These are phyloP conservation scores for Neurospora tetraspora DNA, from an alignment of 495 filamentous ascomycete genomes.

Conservation along the genomic window DNA sequence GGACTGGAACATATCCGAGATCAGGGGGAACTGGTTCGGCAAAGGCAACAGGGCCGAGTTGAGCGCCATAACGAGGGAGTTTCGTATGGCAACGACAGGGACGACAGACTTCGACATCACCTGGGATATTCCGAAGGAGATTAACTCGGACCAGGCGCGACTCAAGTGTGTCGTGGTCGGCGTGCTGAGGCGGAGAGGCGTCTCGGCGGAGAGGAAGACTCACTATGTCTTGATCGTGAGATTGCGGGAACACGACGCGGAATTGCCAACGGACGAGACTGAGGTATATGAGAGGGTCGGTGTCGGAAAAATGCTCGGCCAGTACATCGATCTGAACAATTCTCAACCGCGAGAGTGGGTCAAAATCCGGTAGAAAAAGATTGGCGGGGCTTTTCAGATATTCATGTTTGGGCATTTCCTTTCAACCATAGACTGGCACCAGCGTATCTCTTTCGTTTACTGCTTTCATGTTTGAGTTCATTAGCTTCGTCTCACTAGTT, in stretches of 20 bases:
- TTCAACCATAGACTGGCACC: neutral
- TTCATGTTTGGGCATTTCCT: too few species aligned
- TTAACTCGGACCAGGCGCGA: neutral
- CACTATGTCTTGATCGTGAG: neutral
- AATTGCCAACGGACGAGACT: neutral
- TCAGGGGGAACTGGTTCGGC: neutral
- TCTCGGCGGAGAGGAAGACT: neutral
- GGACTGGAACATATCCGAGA: conserved; percentile 8
- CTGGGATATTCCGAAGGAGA: neutral
- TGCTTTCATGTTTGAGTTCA: neutral
- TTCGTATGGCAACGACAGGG: rapidly evolving
- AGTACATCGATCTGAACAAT: neutral
- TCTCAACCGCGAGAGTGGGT: neutral
- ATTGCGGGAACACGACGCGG: neutral
- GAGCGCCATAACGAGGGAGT: neutral
- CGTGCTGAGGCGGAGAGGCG: neutral
- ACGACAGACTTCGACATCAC: neutral
- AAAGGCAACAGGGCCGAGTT: neutral
- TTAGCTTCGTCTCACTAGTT: neutral
- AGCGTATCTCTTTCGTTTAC: neutral
- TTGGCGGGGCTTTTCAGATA: too few species aligned
- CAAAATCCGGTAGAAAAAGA: neutral
- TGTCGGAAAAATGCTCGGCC: neutral
- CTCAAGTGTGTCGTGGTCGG: neutral
- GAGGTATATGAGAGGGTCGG: neutral